Evolutionary conservation across 371 early-diverging fungal genomes (phyloP), one percentile per base, ranked within the genome.

Genomic region (Mortierella polycephala): DNA sequence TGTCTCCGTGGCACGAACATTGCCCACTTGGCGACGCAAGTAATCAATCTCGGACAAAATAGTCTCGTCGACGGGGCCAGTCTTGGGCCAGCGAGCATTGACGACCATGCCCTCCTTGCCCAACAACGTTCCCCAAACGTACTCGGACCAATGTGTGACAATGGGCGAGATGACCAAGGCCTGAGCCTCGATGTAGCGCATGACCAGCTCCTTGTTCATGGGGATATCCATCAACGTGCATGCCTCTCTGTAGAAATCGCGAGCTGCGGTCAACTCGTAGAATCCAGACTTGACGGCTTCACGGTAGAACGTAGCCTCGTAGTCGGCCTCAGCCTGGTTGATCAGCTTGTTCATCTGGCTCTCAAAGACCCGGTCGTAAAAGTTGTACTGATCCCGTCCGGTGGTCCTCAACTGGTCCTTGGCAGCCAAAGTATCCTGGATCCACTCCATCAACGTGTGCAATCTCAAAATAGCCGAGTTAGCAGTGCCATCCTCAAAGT

Each of bases 401-500:
- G 87, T 37, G 82, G 72, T 71, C 47, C 72, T 63, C 65, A 74
- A 64, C 20, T 67, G 71, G 50, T 65, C 66, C 37, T 74, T 81
- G 46, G 73, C 58, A 16, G 64, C 67, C 66, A 68, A 57, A 5
- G 85, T 83, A 57, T 90, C 96, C 74, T 95, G 91, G 62, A 91
- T 88, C 95, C 95, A 97, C 82, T 99, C 99, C 61, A 92, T 84
- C 64, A 98, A 90, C 23, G 94, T 98, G 85, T 86, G 94, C 49
- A 99, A 85, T 82, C 96, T 94, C 69, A 99, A 89, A 64, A 99
- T 96, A 60, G 96, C 96, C 52, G 97, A 93, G 82, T 99, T 97
- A 65, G 99, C 99, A n/a, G 95, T 96, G 18, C 91, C 81, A 75
- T 97, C 96, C 74, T 96, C 92, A 87, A 99, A 99, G 91, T 99